These are phyloP conservation scores for Rugosomyces carneus DNA, from an alignment of 1,284 basidiomycete genomes.

Conservation along the genomic window DNA sequence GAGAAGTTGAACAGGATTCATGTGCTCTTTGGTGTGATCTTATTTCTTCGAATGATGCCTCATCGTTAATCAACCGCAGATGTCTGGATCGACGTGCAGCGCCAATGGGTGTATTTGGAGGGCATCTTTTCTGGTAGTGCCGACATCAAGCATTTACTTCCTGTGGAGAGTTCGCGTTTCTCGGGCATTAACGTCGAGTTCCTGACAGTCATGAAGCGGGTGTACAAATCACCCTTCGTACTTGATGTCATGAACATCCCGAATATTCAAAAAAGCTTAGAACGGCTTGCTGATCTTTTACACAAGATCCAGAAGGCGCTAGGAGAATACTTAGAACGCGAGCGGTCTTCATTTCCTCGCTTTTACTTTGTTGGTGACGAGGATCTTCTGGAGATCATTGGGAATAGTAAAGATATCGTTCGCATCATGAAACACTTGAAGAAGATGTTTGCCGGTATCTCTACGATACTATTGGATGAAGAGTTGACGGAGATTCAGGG, in stretches of 20 bases:
- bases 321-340: constrained; percentile 97
- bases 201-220: constrained; percentile 98
- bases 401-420: constrained; percentile 97
- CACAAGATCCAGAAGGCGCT: constrained; percentile 99
- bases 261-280: constrained; percentile 94
- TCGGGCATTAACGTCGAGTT: constrained; percentile 99
- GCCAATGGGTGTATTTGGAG: constrained; percentile 99
- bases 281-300: constrained; percentile 92
- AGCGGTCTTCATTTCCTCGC: constrained; percentile 95
- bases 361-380: constrained; percentile 99
- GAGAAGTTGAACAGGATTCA: constrained; percentile 94
- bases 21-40: constrained; percentile 81
- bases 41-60: background rate
- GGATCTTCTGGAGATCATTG: constrained; percentile 97
- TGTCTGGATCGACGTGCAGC: constrained; percentile 99
- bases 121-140: constrained; percentile 99
- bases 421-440: constrained; percentile 98
- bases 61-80: constrained; percentile 42
- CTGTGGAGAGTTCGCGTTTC: constrained; percentile 95
- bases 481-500: constrained; percentile 83
- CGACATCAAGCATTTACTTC: constrained; percentile 97
- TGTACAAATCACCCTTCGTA: constrained; percentile 97
- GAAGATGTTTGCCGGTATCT: constrained; percentile 99
- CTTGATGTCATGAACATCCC: constrained; percentile 96
- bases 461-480: constrained; percentile 85